phyloP scores from a whole-genome alignment of 140 eudicot genomes.

The Flaveria floridana region DNA sequence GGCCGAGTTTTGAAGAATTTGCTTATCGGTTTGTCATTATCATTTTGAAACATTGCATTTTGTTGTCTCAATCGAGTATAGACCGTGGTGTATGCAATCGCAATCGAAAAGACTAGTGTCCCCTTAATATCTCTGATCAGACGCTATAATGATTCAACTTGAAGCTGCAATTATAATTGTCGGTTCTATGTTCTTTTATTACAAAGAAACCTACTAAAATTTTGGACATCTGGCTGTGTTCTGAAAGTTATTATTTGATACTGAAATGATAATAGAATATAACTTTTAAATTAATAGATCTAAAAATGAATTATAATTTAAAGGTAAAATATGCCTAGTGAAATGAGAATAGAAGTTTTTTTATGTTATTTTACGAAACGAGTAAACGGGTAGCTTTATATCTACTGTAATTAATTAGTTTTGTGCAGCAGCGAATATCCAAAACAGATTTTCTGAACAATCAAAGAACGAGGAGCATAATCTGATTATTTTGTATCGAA shows the following conservation, averaged over 20 bases:
- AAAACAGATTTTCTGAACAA: not conserved
- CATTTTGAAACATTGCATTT: conserved; percentile 32
- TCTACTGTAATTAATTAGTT: not conserved
- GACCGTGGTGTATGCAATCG: conserved; percentile 34
- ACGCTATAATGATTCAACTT: conserved; percentile 27
- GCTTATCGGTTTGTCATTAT: conserved; percentile 6
- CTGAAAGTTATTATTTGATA: not conserved
- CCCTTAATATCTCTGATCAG: conserved; percentile 20
- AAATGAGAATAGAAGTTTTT: not conserved
- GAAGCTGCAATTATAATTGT: conserved; percentile 22
- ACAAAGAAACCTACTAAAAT: not conserved
- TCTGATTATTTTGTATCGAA: not conserved
- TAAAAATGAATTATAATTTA: not conserved
- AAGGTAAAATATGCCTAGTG: not conserved
- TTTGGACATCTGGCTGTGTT: not conserved
- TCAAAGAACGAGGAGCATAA: not conserved
- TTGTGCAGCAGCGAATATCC: not conserved
- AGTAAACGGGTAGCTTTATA: not conserved
- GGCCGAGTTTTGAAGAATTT: conserved; percentile 8
- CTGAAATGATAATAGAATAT: not conserved
- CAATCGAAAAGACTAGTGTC: conserved; percentile 26
- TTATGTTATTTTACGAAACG: not conserved
- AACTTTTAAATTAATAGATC: not conserved
- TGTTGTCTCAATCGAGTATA: conserved; percentile 24
- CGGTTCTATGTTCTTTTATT: conserved; percentile 13